phyloP scores from a whole-genome alignment of 768 basidiomycete species.

The Lactarius quietus region DNA sequence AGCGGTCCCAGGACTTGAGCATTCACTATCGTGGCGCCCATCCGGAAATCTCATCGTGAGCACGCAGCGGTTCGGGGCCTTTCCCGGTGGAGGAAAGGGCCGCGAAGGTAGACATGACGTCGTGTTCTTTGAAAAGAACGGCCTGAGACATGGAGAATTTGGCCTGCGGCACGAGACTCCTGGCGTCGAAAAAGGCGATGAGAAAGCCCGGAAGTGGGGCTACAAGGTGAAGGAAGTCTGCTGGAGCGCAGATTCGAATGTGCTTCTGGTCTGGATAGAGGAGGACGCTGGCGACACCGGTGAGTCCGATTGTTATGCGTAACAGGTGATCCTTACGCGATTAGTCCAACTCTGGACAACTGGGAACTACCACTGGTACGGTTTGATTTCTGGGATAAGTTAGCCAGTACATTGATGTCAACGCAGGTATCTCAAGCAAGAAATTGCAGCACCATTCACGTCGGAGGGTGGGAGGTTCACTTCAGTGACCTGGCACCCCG shows the following conservation, averaged over 20 bases:
- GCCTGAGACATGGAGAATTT: conserved; percentile 89
- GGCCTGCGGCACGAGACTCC: conserved; percentile 44
- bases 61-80: conserved; percentile 73
- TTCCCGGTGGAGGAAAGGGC: conserved; percentile 63
- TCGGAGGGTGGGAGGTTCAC: conserved; percentile 55
- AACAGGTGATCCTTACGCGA: conserved; percentile 1
- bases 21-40: conserved; percentile 78
- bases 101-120: conserved; percentile 74
- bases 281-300: conserved; percentile 63
- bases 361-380: conserved; percentile 91
- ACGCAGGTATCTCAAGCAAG: conserved; percentile 88
- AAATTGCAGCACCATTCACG: conserved; percentile 51
- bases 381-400: neutral
- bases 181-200: conserved; percentile 27
- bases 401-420: conserved; percentile 11
- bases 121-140: conserved; percentile 95
- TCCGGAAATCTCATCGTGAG: conserved; percentile 81
- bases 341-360: conserved; percentile 92
- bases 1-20: conserved; percentile 77
- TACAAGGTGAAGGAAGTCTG: conserved; percentile 70
- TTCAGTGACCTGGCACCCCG: conserved; percentile 84
- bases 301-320: conserved; percentile 36
- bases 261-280: conserved; percentile 84
- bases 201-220: conserved; percentile 48
- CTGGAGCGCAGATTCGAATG: conserved; percentile 88